These are phyloP conservation scores for Tetrahymena malaccensis DNA, from an alignment of 73 alveolate species.

Conservation along the genomic window DNA sequence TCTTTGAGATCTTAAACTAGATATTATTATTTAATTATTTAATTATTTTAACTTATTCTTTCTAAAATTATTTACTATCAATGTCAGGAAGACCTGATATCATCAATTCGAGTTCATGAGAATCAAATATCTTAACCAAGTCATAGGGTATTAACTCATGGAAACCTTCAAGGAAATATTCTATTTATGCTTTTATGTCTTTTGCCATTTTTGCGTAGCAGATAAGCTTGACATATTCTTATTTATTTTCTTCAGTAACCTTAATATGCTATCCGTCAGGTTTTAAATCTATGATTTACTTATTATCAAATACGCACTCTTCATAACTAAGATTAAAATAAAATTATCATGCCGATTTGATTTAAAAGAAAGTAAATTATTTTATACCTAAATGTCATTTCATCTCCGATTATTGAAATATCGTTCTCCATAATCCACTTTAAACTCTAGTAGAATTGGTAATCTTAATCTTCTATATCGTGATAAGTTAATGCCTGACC, in stretches of 20 bases:
- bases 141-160: conserved; percentile 93
- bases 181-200: conserved; percentile 53
- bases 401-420: conserved; percentile 29
- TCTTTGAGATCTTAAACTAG: conserved; percentile 89
- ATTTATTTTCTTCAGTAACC: conserved; percentile 80
- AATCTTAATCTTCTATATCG: conserved; percentile 98
- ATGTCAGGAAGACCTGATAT: conserved; percentile 94
- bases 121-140: conserved; percentile 72
- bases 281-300: conserved; percentile 72
- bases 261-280: conserved; percentile 79
- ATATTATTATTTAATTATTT: not conserved
- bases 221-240: conserved; percentile 4
- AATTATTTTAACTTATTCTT: not conserved
- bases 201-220: conserved; percentile 52
- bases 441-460: conserved; percentile 80
- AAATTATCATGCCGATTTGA: too few relatives aligned
- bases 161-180: conserved; percentile 93
- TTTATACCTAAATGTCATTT: conserved; percentile 2
- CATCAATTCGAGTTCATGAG: conserved; percentile 89
- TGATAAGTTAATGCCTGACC: conserved; percentile 88
- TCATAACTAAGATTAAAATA: not conserved
- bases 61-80: not conserved
- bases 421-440: conserved; percentile 81
- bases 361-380: too few relatives aligned
- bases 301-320: conserved; percentile 83